These are phyloP conservation scores for Linderniella brevidens DNA, from an alignment of 257 asterid genomes.

Conservation along the genomic window DNA sequence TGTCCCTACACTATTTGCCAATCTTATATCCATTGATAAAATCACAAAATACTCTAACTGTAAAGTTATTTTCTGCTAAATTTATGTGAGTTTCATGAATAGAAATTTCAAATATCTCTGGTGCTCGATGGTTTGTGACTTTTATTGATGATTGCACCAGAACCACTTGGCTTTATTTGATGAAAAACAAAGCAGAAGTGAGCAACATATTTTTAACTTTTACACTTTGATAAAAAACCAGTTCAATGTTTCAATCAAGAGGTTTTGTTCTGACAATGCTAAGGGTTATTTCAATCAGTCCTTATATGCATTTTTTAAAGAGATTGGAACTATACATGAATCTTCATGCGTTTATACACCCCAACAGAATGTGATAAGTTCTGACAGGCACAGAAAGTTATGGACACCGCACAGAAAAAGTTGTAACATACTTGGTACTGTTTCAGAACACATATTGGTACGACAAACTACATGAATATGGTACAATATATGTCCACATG, in stretches of 20 bases:
- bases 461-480: too few species aligned
- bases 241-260: conserved; percentile 1
- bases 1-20: conserved; percentile 5
- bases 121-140: conserved; percentile 1
- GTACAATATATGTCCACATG: too few species aligned
- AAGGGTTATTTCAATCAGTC: neutral
- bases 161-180: too few species aligned
- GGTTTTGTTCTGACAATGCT: neutral
- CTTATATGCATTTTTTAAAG: neutral
- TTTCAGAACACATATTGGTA: too few species aligned
- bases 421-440: too few species aligned
- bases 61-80: neutral
- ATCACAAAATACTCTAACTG: conserved; percentile 1
- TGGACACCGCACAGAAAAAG: too few species aligned
- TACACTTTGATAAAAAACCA: neutral
- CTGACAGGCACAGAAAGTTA: too few species aligned
- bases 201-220: neutral
- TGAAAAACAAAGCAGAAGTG: neutral
- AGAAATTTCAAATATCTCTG: neutral
- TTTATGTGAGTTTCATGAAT: conserved; percentile 6
- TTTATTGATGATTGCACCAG: conserved; percentile 6
- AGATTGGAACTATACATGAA: neutral
- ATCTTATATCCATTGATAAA: conserved; percentile 6
- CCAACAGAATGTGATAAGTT: conserved; percentile 14
- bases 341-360: conserved; percentile 9